Evolutionary conservation across 257 asterid species (phyloP).

Genomic region (Penstemon davidsonii): DNA sequence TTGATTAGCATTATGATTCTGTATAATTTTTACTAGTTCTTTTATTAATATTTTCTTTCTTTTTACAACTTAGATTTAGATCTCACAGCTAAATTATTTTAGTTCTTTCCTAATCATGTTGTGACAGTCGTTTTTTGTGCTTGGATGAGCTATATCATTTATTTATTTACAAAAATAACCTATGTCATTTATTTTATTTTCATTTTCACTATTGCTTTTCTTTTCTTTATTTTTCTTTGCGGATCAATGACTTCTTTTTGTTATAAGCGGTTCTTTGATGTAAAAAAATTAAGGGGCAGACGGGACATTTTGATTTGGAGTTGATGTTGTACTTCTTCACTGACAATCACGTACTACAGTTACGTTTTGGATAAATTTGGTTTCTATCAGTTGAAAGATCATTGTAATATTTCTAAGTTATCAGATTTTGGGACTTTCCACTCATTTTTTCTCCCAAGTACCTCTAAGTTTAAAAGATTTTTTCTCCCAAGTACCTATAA

Average conservation of each 20-base stretch:
- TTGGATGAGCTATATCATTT: conserved; percentile 9
- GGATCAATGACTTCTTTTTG: conserved; percentile 2
- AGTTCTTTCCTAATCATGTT: conserved; percentile 7
- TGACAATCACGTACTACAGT: not conserved
- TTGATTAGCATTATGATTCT: conserved; percentile 12
- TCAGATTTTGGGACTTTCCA: not conserved
- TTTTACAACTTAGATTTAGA: conserved; percentile 14
- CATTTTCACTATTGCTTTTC: not conserved
- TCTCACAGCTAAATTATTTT: not conserved
- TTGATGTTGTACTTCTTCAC: conserved; percentile 15
- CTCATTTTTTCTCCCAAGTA: not conserved
- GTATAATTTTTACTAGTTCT: not conserved
- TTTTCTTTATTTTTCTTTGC: not conserved
- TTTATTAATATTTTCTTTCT: conserved; percentile 14
- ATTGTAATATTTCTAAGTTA: not conserved
- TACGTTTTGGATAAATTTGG: conserved; percentile 3
- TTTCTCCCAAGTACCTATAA: not conserved
- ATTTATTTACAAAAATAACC: not conserved
- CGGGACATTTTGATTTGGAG: not conserved
- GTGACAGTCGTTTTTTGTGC: conserved; percentile 3
- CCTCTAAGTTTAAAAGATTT: not conserved
- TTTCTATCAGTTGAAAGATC: conserved; percentile 6
- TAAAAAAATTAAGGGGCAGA: not conserved
- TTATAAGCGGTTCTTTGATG: not conserved
- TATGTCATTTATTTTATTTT: not conserved